These are phyloP conservation scores for Butyriboletus loyo DNA, from an alignment of 768 basidiomycete genomes.

Conservation along the genomic window DNA sequence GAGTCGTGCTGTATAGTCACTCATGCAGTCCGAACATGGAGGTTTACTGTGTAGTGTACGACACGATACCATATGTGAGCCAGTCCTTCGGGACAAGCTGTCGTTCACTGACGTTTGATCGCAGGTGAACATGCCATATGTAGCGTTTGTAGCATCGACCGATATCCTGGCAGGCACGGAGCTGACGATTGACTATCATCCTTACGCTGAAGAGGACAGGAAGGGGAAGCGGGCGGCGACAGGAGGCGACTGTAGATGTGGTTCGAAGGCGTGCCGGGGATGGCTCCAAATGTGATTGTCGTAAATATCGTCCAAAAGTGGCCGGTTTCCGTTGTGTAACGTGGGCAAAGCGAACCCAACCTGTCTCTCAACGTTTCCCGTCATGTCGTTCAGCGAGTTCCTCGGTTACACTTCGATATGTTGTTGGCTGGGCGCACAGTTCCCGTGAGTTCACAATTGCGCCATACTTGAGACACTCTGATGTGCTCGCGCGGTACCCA, in stretches of 20 bases:
- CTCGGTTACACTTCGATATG: slow-evolving; percentile 69
- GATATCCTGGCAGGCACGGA: slow-evolving; percentile 52
- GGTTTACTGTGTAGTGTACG: slow-evolving; percentile 60
- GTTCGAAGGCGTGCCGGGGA: slow-evolving; percentile 34
- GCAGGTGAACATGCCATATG: slow-evolving; percentile 59
- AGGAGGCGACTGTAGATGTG: slow-evolving; percentile 38
- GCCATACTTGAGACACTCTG: slow-evolving; percentile 1
- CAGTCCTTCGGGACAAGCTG: background rate
- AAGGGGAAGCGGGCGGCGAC: slow-evolving; percentile 28
- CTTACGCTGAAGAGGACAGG: slow-evolving; percentile 32
- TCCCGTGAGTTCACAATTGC: slow-evolving; percentile 60
- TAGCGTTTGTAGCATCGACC: slow-evolving; percentile 52
- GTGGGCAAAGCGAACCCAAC: too few relatives aligned
- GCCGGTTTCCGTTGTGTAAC: too few relatives aligned
- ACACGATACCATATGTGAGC: slow-evolving; percentile 53
- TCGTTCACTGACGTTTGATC: background rate
- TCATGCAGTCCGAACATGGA: slow-evolving; percentile 61
- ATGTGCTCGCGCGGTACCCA: background rate
- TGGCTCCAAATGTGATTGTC: slow-evolving; percentile 34
- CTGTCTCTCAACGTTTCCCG: slow-evolving; percentile 24
- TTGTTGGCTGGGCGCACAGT: slow-evolving; percentile 85
- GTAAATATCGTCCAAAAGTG: too few relatives aligned
- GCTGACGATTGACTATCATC: slow-evolving; percentile 65
- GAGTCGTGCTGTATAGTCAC: slow-evolving; percentile 44
- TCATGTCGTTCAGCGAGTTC: slow-evolving; percentile 49